phyloP scores from a whole-genome alignment of 805 yeast genomes.

The Candida ovalis region DNA sequence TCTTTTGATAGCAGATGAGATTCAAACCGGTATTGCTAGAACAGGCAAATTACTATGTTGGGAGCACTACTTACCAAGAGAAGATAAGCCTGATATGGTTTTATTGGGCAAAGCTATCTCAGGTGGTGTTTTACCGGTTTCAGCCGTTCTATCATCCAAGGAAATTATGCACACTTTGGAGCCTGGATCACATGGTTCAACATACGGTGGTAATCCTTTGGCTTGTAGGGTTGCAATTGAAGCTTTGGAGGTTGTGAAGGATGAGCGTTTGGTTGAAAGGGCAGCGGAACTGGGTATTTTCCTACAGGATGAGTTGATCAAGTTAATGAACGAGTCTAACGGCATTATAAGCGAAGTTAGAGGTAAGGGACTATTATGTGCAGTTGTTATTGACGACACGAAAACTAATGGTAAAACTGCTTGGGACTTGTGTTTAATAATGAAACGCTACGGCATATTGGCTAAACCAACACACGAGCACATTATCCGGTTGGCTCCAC shows the following conservation, averaged over 20 bases:
- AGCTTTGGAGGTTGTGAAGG: slow-evolving; percentile 84
- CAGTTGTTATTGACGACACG: slow-evolving; percentile 83
- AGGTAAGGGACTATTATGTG: slow-evolving; percentile 84
- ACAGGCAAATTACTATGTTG: slow-evolving; percentile 91
- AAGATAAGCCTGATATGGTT: slow-evolving; percentile 84
- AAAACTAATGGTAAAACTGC: slow-evolving; percentile 88
- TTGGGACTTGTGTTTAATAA: slow-evolving; percentile 89
- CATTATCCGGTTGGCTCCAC: slow-evolving; percentile 95
- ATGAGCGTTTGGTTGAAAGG: slow-evolving; percentile 81
- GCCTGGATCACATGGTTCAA: slow-evolving; percentile 97
- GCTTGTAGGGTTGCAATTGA: slow-evolving; percentile 92
- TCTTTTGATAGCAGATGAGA: slow-evolving; percentile 90
- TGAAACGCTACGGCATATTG: slow-evolving; percentile 84
- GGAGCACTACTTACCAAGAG: slow-evolving; percentile 64
- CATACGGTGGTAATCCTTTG: slow-evolving; percentile 96
- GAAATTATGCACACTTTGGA: slow-evolving; percentile 86
- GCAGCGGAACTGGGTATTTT: slow-evolving; percentile 67
- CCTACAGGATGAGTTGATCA: slow-evolving; percentile 55
- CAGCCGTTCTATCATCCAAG: slow-evolving; percentile 85
- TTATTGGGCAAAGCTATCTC: slow-evolving; percentile 91
- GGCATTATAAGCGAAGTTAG: slow-evolving; percentile 61
- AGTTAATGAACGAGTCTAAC: slow-evolving; percentile 47
- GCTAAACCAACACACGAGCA: slow-evolving; percentile 97
- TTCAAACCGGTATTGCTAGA: slow-evolving; percentile 96
- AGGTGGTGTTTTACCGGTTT: slow-evolving; percentile 92